A percentile compares a stretch with the other conserved stretches of the same genome.
Conservation (phyloP, 495 filamentous ascomycete genomes). For the Xylaria curta region DNA sequence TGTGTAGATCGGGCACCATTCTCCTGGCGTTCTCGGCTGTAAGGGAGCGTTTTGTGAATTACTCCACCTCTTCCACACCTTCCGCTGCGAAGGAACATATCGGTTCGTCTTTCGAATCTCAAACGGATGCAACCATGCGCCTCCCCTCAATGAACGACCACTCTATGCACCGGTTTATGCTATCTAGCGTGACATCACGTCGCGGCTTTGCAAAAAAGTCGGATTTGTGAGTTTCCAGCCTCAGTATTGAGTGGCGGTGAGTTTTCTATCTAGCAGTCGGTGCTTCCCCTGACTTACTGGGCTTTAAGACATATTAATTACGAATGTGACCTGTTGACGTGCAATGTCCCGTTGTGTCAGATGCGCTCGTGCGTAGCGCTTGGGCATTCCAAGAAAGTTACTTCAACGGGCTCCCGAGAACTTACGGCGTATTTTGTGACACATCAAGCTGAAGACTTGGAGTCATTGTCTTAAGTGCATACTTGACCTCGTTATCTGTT, state of each 20-base stretch:
- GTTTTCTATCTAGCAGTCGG: not conserved
- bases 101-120: not conserved
- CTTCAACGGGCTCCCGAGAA: not conserved
- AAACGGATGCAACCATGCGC: not conserved
- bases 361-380: not conserved
- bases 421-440: not conserved
- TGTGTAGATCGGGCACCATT: not conserved
- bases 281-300: not conserved
- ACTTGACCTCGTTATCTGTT: not conserved
- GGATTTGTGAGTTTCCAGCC: not conserved
- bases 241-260: not conserved
- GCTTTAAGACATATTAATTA: conserved; percentile 16
- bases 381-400: not conserved
- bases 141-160: not conserved
- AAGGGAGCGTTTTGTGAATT: not conserved
- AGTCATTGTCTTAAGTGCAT: not conserved
- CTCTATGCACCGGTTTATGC: not conserved
- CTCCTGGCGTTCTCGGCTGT: not conserved
- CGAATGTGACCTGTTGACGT: not conserved
- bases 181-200: not conserved
- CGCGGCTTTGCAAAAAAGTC: not conserved
- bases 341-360: not conserved
- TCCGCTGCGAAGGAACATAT: not conserved
- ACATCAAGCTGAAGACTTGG: conserved; percentile 5
- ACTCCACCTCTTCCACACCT: not conserved